Evolutionary conservation across 2,329 filamentous ascomycete species (phyloP), one percentile per base, ranked within the genome.

Genomic region (Septoria petroselini): DNA sequence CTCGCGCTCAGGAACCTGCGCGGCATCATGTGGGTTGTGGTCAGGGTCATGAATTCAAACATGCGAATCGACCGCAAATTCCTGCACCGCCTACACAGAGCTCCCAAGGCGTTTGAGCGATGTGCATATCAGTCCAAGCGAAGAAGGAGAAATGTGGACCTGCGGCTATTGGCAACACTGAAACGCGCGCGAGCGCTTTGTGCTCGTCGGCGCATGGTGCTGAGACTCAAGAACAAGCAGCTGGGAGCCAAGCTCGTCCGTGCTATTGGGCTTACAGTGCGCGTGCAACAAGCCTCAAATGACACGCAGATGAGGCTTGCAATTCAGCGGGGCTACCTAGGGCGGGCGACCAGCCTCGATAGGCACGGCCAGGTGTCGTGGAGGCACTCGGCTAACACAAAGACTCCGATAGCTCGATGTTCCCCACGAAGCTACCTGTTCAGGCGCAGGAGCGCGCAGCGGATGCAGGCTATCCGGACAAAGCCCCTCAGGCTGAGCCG

Each of bases 31-130:
- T 67, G 62, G 64, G 56, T 60, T 3, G 45, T 68, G 14, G 27
- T 54, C 1, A 60, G 52, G 15, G 61, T 70, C n/a, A 38, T 68
- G 9, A 19, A 35, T 12, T 37, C 58, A 9, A 48, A 63, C 25
- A 58, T 68, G 41, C 58, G 49, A 29, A 64, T 69, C 48, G 60
- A 64, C 41, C 35, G 38, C 7, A 42, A 29, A 12, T 68, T 66
- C 48, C 21, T 64, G 21, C 29, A 29, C 3, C 38, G n/a, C 9
- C 19, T 48, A 38, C 34, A 15, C 17, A 19, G 7, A 11, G 40
- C 23, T 30, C 34, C 43, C 12, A 47, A 31, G 35, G 35, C 43
- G 19, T 47, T 47, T 17, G 43, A 47, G 15, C 7, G 7, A 7
- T 12, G 12, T 14, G 14, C 42, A 11, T 15, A 29, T 38, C 17